Percentiles rank a stretch among this genome's conserved stretches.
These are phyloP conservation scores for Sporothrix brunneoviolacea DNA, from an alignment of 2,329 filamentous ascomycete genomes.

Conservation along the genomic window DNA sequence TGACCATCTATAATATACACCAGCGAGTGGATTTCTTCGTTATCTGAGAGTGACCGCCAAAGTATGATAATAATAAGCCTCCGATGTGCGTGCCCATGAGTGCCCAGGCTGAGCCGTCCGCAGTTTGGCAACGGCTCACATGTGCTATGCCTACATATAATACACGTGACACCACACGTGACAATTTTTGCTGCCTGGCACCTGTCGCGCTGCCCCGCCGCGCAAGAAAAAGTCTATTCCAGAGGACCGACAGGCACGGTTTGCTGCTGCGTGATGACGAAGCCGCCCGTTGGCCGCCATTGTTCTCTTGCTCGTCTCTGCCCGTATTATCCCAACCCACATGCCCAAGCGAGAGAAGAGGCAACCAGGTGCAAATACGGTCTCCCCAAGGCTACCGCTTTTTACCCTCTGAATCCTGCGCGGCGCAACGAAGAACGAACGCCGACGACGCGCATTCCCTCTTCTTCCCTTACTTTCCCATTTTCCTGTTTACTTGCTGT, in stretches of 20 bases:
- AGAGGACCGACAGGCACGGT: not conserved
- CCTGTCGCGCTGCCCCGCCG: conserved; percentile 5
- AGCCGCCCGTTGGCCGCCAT: not conserved
- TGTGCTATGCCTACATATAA: too few species aligned
- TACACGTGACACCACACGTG: not conserved
- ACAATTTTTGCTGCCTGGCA: not conserved
- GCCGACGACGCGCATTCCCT: too few species aligned
- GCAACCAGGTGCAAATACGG: too few species aligned
- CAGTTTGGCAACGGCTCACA: too few species aligned
- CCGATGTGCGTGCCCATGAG: too few species aligned
- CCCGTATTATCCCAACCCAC: not conserved
- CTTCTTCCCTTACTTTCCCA: too few species aligned
- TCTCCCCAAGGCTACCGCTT: too few species aligned
- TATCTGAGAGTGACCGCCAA: not conserved
- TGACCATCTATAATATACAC: conserved; percentile 9
- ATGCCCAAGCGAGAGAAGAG: not conserved
- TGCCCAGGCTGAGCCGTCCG: too few species aligned
- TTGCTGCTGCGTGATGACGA: conserved; percentile 15
- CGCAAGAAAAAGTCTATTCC: conserved; percentile 4
- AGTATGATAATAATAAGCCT: too few species aligned
- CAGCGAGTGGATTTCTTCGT: conserved; percentile 8
- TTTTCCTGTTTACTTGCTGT: too few species aligned
- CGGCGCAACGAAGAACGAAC: too few species aligned
- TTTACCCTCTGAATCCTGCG: too few species aligned
- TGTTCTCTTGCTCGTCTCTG: not conserved